phyloP scores from a whole-genome alignment of 768 basidiomycete species.

The Boletellus emodensis region DNA sequence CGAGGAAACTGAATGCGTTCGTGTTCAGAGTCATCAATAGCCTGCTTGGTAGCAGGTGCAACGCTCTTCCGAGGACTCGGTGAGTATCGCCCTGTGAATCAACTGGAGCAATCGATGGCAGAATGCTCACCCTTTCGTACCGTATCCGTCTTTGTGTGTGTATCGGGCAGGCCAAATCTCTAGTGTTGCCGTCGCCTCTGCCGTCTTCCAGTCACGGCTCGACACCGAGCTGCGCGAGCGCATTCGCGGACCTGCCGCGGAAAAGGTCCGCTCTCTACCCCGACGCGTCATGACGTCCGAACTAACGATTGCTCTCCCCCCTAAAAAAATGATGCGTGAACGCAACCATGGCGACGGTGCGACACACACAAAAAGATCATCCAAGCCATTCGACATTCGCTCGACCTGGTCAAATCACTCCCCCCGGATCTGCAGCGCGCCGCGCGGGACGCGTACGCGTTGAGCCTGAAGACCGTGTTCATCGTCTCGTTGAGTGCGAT shows the following conservation, averaged over 20 bases:
- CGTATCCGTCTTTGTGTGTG: too few species aligned
- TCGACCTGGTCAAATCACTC: slow-evolving; percentile 8
- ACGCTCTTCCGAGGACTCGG: slow-evolving; percentile 14
- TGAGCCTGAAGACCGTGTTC: slow-evolving; percentile 9
- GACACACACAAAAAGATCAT: slow-evolving; percentile 11
- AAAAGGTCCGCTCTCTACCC: slow-evolving; percentile 5
- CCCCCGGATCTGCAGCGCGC: slow-evolving; percentile 11
- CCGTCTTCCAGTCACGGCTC: slow-evolving; percentile 14
- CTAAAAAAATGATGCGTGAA: neutral
- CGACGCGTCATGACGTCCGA: too few species aligned
- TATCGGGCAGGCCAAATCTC: slow-evolving; percentile 9
- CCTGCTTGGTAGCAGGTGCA: slow-evolving; percentile 1
- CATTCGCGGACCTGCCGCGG: slow-evolving; percentile 7
- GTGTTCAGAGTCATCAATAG: slow-evolving; percentile 1
- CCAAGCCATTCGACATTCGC: slow-evolving; percentile 10
- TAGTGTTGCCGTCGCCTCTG: slow-evolving; percentile 13
- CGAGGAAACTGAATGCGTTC: neutral
- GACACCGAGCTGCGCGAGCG: slow-evolving; percentile 9
- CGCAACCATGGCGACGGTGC: too few species aligned
- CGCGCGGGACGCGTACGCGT: slow-evolving; percentile 5
- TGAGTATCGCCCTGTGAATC: neutral
- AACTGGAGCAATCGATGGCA: too few species aligned
- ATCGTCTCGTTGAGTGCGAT: slow-evolving; percentile 4
- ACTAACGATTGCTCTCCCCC: neutral
- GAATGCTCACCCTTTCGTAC: too few species aligned